Base-by-base conservation (phyloP, 2,329 filamentous ascomycete species). In the Fusarium sambucinum region DNA sequence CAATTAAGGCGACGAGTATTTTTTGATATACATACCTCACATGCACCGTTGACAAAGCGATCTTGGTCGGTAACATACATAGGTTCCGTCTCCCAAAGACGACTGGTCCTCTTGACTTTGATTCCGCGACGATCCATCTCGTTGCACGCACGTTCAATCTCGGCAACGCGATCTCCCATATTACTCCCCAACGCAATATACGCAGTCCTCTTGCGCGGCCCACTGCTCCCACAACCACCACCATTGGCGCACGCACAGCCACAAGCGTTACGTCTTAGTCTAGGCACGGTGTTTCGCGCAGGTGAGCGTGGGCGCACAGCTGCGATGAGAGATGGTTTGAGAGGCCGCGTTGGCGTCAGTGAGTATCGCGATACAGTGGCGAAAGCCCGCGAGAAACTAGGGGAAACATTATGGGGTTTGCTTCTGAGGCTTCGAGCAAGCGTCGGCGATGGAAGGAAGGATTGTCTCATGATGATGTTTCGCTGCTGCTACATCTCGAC, bases 61-160 rank as follows among this genome's bases (percentile, higher is more conserved):
- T 90, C 89, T 78, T 99, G 96, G 67, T 97, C 91, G 66, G 92
- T 82, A 68, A 97, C 92, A 79, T 99, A 99, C 96, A 99, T 99
- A 23, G 96, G 93, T 73, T 93, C 89, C 5, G 95, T 99, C 81
- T 98, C 94, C 87, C 96, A 99, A 5, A 99, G 83, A 64, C 89
- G 91, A 78, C 95, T 98, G 0, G 95, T 97, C 73, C 90, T 86
- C 74, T 88, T 85, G 38, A 99, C 86, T 54, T 81, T 87, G 75
- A 98, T 93, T 33, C 89, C 89, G 23, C 87, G 84, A 44, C 84
- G 82, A 67, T 92, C 88, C 88, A 99, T 93, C 76, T 91, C 87
- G 44, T 83, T 84, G 77, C 94, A 94, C 1, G 96, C 95, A 73
- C 86, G 84, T 78, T 97, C 94, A 69, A 99, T 96, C 87, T 91